A percentile compares a stretch with the other conserved stretches of the same genome.
phyloP scores from a whole-genome alignment of 208 protist species.

The Trypanosoma vivax region DNA sequence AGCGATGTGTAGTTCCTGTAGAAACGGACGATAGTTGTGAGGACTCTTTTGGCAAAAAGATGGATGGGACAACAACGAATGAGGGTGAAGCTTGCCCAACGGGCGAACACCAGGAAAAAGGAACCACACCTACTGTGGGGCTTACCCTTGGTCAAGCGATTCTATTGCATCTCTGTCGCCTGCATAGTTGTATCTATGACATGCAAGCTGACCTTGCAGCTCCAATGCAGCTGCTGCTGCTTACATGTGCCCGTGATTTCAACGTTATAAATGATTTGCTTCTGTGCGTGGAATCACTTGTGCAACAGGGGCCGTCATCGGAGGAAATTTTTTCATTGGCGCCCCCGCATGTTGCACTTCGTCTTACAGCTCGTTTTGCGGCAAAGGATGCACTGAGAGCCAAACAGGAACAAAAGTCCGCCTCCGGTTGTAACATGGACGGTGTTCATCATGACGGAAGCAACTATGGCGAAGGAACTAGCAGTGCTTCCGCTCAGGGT shows the following conservation, averaged over 20 bases:
- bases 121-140: conserved; percentile 1
- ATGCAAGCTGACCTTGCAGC: conserved; percentile 71
- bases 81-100: not conserved
- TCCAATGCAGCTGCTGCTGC: conserved; percentile 48
- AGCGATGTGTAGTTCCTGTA: conserved; percentile 27
- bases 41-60: conserved; percentile 18
- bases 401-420: not conserved
- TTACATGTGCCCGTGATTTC: conserved; percentile 52
- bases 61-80: conserved; percentile 1
- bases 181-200: conserved; percentile 52
- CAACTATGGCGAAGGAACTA: not conserved
- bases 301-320: conserved; percentile 22
- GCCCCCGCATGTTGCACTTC: conserved; percentile 45
- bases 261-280: conserved; percentile 70
- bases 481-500: not conserved
- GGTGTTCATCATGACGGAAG: not conserved
- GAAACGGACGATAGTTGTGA: conserved; percentile 11
- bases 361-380: conserved; percentile 26
- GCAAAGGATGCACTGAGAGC: conserved; percentile 18
- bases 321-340: conserved; percentile 29
- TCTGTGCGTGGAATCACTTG: conserved; percentile 34
- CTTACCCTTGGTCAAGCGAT: conserved; percentile 53
- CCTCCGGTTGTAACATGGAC: too few species aligned
- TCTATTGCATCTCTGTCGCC: conserved; percentile 64
- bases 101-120: conserved; percentile 4